Evolutionary conservation across 2,329 filamentous ascomycete species (phyloP), one percentile per base, ranked within the genome.

Genomic region (Phyllosticta citriasiana): DNA sequence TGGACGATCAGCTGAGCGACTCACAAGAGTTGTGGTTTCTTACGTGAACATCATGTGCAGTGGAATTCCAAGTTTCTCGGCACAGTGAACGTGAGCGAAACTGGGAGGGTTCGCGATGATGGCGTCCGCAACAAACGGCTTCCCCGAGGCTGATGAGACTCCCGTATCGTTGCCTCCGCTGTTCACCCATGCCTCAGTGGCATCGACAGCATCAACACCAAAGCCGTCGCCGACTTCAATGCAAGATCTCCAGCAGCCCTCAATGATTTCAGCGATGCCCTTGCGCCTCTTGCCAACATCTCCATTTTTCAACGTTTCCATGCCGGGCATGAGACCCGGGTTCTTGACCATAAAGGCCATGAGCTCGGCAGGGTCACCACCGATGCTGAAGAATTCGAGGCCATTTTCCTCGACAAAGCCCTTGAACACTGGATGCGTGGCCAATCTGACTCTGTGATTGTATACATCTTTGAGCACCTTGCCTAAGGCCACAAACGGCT

Each of bases 281-380:
- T 82, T 85, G 30, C 90, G 82, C 30, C 89, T 80, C 72, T 86
- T 88, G 52, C 83, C 86, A 57, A 96, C 84, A 69, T 94, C 90
- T 7, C 90, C 90, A 65, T 82, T 88, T 63, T 85, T 86, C 56
- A 95, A 74, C 0, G 88, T 86, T 56, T 92, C 87, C 62, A 93
- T 84, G 0, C 88, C 88, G 1, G 91, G 91, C 86, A 95, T 90
- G 33, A 96, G 77, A 0, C 90, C 89, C 0, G 91, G 89, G 66
- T 94, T 88, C 73, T 92, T 92, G 54, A 94, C 90, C 90, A 95
- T 95, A 68, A 93, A 95, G 2, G 90, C 89, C 78, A 80, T 80
- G 50, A 80, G 72, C 63, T 77, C 74, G 12, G 77, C 71, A 14
- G 78, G 78, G 64, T 80, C 78, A 3, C 78, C 78, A 19, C 78